Evolutionary conservation across 1,284 basidiomycete genomes (phyloP).

Genomic region (Apiotrichum brassicae): DNA sequence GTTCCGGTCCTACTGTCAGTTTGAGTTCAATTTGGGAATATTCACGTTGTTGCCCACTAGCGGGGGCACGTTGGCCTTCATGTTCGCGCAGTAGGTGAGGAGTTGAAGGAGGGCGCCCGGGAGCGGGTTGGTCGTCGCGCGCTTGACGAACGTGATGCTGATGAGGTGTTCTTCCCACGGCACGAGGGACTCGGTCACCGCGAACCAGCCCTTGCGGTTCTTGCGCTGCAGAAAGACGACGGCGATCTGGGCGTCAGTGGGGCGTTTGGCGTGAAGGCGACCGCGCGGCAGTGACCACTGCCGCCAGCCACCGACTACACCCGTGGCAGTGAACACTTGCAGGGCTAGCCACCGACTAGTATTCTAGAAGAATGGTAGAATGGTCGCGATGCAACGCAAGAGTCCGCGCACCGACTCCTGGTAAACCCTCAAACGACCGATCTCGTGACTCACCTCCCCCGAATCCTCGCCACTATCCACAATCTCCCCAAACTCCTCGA

Average conservation of each 20-base stretch:
- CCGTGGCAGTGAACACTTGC: too few relatives aligned
- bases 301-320: too few relatives aligned
- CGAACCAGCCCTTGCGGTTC: conserved; percentile 44
- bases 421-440: too few relatives aligned
- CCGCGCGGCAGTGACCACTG: too few relatives aligned
- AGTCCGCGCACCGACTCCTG: too few relatives aligned
- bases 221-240: conserved; percentile 41
- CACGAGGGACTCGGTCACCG: conserved; percentile 42
- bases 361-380: too few relatives aligned
- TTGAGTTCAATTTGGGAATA: background rate
- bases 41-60: conserved; percentile 25
- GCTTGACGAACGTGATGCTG: conserved; percentile 19
- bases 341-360: too few relatives aligned
- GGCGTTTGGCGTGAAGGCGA: too few relatives aligned
- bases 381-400: too few relatives aligned
- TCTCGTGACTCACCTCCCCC: conserved; percentile 22
- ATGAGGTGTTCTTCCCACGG: conserved; percentile 46
- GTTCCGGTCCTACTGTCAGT: conserved; percentile 22
- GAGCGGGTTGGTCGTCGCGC: conserved; percentile 20
- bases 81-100: conserved; percentile 35
- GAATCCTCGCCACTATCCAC: conserved; percentile 19
- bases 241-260: conserved; percentile 32
- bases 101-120: conserved; percentile 30
- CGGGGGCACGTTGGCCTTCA: conserved; percentile 34
- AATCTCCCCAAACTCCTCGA: conserved; percentile 31